Evolutionary conservation across 2,329 filamentous ascomycete species (phyloP), one percentile per base, ranked within the genome.

Genomic region (Ophiocordyceps sinensis): DNA sequence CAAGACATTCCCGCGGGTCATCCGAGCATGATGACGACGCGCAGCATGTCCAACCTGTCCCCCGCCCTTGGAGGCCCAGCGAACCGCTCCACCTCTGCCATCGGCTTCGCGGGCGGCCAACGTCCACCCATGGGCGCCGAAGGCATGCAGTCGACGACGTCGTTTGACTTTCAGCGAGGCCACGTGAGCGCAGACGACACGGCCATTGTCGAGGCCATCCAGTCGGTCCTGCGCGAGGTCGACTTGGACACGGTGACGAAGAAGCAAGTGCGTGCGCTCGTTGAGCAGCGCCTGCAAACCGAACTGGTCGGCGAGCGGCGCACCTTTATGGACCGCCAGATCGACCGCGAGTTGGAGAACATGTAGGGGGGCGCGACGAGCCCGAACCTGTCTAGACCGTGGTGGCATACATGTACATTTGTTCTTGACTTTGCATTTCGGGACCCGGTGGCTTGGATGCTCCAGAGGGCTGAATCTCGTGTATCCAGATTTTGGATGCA

Each of bases 221-320:
- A 86, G 53, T 68, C 73, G 39, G 91, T 91, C 51, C 68, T 98
- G 46, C 65, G 71, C 14, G 89, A 95, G 54, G 87, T 95, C 1
- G 89, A 98, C 60, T 70, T 98, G 35, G 91, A 98, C 59, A 89
- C 75, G n/a, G 85, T 96, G 38, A 98, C 91, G 7, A 98, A 96
- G 78, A 98, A 98, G 68, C 89, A 96, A 65, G 82, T 91, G 43
- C 75, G 85, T 39, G 88, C 85, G 4, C 72, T 96, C 36, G 87
- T 94, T 12, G 91, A 98, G 66, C 87, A 95, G 67, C 77, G 88
- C 53, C 65, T 98, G 46, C 89, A 95, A 66, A 89, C 84, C 5
- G 87, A 94, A 59, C 71, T 96, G 43, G 71, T 75, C 1, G 88
- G 87, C 19, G 88, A 95, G 62, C 81, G 86, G 60, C 79, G 83